Conservation (phyloP, 306 rosid species). For the Prunus persica region Prunus_persica_NCBIv2 NC_034010.1:7240001-7240500, state of each 20-base stretch:
- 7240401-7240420: slow-evolving; percentile 44
- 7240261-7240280: neutral
- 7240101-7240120: neutral
- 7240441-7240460: slow-evolving; percentile 78
- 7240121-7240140: neutral
- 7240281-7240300: neutral
- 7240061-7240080: slow-evolving; percentile 71
- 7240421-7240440: slow-evolving; percentile 32
- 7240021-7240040: slow-evolving; percentile 61
- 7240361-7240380: slow-evolving; percentile 50
- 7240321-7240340: slow-evolving; percentile 20
- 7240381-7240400: slow-evolving; percentile 46
- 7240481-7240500: slow-evolving; percentile 55
- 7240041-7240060: slow-evolving; percentile 59
- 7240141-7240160: neutral
- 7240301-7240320: neutral
- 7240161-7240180: neutral
- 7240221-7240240: neutral
- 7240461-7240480: slow-evolving; percentile 55
- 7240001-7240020: slow-evolving; percentile 56
- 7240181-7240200: neutral
- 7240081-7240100: slow-evolving; percentile 59
- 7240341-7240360: slow-evolving; percentile 33
- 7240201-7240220: neutral
- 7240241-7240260: neutral